Conservation (phyloP, 2,329 filamentous ascomycete genomes). For the Fusarium odoratissimum region DNA sequence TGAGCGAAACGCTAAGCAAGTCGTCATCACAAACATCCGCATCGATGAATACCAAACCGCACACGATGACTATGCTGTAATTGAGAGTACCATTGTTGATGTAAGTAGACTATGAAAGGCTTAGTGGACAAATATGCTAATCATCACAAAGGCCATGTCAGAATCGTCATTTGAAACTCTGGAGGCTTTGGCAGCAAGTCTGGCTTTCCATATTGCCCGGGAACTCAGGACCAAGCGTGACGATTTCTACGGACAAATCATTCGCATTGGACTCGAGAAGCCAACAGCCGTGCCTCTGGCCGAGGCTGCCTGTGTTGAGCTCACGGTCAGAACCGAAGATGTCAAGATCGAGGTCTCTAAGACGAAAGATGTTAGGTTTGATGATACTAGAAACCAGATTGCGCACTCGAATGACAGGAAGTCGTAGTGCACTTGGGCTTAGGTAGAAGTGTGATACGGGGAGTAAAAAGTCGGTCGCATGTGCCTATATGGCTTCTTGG, state of each 20-base stretch:
- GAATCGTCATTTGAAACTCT: slow-evolving; percentile 71
- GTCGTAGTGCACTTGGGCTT: neutral
- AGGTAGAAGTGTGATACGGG: no score
- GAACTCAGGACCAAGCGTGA: slow-evolving; percentile 51
- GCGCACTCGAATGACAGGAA: slow-evolving; percentile 3
- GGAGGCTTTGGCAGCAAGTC: slow-evolving; percentile 67
- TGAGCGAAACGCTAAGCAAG: slow-evolving; percentile 74
- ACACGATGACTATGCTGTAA: slow-evolving; percentile 62
- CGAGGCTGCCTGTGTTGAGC: slow-evolving; percentile 75
- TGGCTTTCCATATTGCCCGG: slow-evolving; percentile 59
- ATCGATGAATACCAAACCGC: slow-evolving; percentile 63
- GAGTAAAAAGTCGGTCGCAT: neutral
- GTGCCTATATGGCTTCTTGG: neutral
- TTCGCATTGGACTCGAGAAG: slow-evolving; percentile 75
- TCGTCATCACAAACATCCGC: slow-evolving; percentile 71
- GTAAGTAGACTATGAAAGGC: slow-evolving; percentile 55
- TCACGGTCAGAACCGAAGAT: slow-evolving; percentile 47
- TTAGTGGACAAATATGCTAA: neutral
- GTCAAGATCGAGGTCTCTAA: slow-evolving; percentile 31
- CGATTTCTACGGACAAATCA: slow-evolving; percentile 55
- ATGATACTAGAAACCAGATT: slow-evolving; percentile 23
- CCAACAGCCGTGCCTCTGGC: slow-evolving; percentile 79
- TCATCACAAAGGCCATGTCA: slow-evolving; percentile 59
- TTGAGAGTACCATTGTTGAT: slow-evolving; percentile 72
- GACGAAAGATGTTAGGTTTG: slow-evolving; percentile 18